phyloP scores from a whole-genome alignment of 2,329 filamentous ascomycete genomes.

The Aspergillus sp. region DNA sequence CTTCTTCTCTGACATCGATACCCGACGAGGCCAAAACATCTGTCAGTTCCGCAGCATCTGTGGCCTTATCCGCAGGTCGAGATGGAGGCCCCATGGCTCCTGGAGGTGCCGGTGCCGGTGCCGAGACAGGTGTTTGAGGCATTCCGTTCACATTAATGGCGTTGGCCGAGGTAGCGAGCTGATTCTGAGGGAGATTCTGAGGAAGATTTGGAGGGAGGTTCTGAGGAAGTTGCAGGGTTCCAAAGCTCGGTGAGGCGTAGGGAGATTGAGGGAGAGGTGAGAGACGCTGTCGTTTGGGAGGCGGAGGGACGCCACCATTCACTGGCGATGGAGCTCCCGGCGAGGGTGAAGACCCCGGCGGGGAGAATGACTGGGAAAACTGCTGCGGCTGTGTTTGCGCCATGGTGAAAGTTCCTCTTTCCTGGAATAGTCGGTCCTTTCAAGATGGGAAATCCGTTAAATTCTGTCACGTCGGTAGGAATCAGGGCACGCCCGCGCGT shows the following conservation, averaged over 20 bases:
- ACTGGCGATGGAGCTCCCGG: conserved; percentile 57
- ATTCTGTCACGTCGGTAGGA: conserved; percentile 21
- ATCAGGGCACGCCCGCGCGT: conserved; percentile 30
- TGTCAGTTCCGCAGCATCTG: conserved; percentile 67
- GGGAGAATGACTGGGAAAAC: conserved; percentile 59
- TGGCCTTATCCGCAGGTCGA: conserved; percentile 54
- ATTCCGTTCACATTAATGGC: conserved; percentile 51
- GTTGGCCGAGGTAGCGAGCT: conserved; percentile 31
- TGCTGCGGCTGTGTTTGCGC: conserved; percentile 60
- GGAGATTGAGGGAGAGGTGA: conserved; percentile 65
- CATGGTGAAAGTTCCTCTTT: conserved; percentile 43
- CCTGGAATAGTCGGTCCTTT: conserved; percentile 1
- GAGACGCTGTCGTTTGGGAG: conserved; percentile 70
- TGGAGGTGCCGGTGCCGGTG: conserved; percentile 40
- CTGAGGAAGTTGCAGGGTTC: conserved; percentile 43
- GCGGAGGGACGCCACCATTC: conserved; percentile 58
- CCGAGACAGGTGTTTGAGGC: conserved; percentile 47
- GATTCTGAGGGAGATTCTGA: conserved; percentile 26
- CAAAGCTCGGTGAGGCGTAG: conserved; percentile 61
- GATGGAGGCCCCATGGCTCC: conserved; percentile 65
- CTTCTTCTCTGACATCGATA: conserved; percentile 83
- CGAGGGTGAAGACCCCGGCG: conserved; percentile 61
- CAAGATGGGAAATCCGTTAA: conserved; percentile 1
- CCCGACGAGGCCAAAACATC: conserved; percentile 83
- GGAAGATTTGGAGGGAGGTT: background rate